A percentile compares a stretch with the other conserved stretches of the same genome.
These are phyloP conservation scores for Phoma sp. DNA, from an alignment of 2,329 filamentous ascomycete species.

Conservation along the genomic window DNA sequence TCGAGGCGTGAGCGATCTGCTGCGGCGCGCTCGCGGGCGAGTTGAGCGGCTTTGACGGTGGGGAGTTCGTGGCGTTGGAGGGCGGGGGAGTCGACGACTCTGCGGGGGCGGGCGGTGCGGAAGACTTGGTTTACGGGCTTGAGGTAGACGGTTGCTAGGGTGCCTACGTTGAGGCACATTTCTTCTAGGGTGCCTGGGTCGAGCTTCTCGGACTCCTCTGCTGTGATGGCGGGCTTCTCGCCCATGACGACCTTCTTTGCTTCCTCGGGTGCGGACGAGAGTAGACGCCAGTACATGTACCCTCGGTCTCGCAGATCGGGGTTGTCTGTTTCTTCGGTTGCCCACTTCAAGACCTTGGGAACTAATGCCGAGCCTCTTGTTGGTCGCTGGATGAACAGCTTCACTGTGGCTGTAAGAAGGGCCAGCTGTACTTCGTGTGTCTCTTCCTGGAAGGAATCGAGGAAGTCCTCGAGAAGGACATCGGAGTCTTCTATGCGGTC, in stretches of 20 bases:
- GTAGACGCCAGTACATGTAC: slow-evolving; percentile 99
- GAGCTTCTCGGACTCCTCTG: slow-evolving; percentile 86
- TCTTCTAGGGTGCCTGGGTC: slow-evolving; percentile 92
- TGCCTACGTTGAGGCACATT: slow-evolving; percentile 96
- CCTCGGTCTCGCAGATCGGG: slow-evolving; percentile 93
- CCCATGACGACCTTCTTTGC: slow-evolving; percentile 95
- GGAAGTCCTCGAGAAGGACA: slow-evolving; percentile 89
- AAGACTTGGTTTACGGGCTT: slow-evolving; percentile 98
- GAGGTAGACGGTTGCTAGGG: slow-evolving; percentile 93
- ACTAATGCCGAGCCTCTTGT: slow-evolving; percentile 94
- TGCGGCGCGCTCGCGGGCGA: slow-evolving; percentile 42
- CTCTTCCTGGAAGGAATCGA: slow-evolving; percentile 93
- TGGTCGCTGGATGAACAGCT: slow-evolving; percentile 95
- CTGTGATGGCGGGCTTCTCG: slow-evolving; percentile 94
- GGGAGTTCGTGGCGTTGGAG: slow-evolving; percentile 77
- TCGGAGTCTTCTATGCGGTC: slow-evolving; percentile 98
- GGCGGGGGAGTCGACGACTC: slow-evolving; percentile 82
- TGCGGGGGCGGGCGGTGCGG: slow-evolving; percentile 81
- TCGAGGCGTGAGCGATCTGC: slow-evolving; percentile 42
- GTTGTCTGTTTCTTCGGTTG: slow-evolving; percentile 98
- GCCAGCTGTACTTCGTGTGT: slow-evolving; percentile 95
- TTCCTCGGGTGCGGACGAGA: slow-evolving; percentile 87
- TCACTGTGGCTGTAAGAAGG: slow-evolving; percentile 93
- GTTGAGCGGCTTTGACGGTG: slow-evolving; percentile 58
- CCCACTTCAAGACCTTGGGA: slow-evolving; percentile 96